Evolutionary conservation across 1,284 basidiomycete genomes (phyloP).

Genomic region (Boletus sp.): DNA sequence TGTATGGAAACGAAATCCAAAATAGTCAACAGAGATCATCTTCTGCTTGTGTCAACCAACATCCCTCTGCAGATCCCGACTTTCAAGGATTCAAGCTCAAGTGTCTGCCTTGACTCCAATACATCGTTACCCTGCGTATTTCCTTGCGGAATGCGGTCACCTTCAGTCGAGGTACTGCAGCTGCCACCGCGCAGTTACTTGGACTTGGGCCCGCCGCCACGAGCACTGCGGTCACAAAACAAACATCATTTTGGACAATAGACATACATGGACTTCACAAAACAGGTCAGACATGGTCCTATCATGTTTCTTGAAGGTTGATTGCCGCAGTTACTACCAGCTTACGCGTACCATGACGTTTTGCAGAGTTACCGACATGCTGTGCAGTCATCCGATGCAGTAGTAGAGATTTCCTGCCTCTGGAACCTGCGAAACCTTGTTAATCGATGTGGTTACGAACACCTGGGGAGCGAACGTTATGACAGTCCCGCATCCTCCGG

Average conservation of each 20-base stretch:
- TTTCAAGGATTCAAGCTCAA: background rate
- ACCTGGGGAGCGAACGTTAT: conserved; percentile 1
- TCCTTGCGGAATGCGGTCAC: background rate
- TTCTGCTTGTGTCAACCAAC: no score
- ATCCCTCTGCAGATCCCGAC: background rate
- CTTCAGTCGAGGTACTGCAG: conserved; percentile 9
- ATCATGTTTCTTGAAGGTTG: background rate
- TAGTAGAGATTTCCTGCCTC: background rate
- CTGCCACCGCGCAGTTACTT: conserved; percentile 7
- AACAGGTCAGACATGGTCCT: background rate
- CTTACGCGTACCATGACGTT: background rate
- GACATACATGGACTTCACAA: background rate
- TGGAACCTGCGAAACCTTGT: background rate
- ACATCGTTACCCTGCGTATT: background rate
- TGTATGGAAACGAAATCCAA: conserved; percentile 17
- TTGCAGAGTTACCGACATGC: conserved; percentile 5
- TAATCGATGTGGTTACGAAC: background rate
- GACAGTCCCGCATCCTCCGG: conserved; percentile 11
- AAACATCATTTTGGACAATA: background rate
- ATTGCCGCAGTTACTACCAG: conserved; percentile 3
- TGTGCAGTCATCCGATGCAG: conserved; percentile 10
- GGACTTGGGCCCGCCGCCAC: conserved; percentile 1
- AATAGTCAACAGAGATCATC: conserved; percentile 12
- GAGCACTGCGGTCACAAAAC: background rate
- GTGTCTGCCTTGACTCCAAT: background rate